These are phyloP conservation scores for Kodamaea kakaduensis DNA, from an alignment of 805 yeast genomes.

Conservation along the genomic window DNA sequence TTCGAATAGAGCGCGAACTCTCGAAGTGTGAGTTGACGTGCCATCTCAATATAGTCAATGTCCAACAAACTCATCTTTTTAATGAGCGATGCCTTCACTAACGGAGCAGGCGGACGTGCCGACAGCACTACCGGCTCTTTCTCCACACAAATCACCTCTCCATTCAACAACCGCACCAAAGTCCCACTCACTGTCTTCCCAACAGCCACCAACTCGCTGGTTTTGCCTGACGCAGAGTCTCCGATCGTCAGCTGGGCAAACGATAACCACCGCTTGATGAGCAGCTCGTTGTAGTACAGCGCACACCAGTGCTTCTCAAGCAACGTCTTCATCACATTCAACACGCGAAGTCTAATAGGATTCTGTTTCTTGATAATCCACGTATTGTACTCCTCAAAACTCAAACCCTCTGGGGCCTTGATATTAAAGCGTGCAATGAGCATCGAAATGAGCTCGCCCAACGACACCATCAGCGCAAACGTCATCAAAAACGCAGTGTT, in stretches of 20 bases:
- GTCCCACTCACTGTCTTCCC: constrained; percentile 26
- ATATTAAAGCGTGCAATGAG: constrained; percentile 63
- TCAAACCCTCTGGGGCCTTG: constrained; percentile 83
- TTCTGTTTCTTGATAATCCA: constrained; percentile 72
- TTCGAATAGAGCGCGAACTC: constrained; percentile 68
- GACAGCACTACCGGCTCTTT: constrained; percentile 25
- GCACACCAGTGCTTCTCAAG: constrained; percentile 69
- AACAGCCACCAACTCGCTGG: constrained; percentile 23
- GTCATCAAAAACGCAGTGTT: constrained; percentile 69
- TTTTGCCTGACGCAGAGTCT: too few species aligned
- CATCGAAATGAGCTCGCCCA: constrained; percentile 55
- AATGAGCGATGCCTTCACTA: constrained; percentile 29
- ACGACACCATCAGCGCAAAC: constrained; percentile 68
- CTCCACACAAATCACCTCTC: constrained; percentile 27
- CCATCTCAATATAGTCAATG: constrained; percentile 70
- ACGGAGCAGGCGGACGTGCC: constrained; percentile 39
- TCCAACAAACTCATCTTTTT: constrained; percentile 52
- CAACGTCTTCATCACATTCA: constrained; percentile 62
- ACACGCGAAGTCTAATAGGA: constrained; percentile 63
- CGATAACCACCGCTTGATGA: constrained; percentile 32
- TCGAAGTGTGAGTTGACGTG: constrained; percentile 77
- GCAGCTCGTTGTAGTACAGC: constrained; percentile 48
- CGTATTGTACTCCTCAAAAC: constrained; percentile 71
- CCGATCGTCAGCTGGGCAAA: constrained; percentile 21
- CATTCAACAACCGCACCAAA: constrained; percentile 24